Conservation (phyloP, 1,284 basidiomycete species). For the Coriolopsis trogii region DNA sequence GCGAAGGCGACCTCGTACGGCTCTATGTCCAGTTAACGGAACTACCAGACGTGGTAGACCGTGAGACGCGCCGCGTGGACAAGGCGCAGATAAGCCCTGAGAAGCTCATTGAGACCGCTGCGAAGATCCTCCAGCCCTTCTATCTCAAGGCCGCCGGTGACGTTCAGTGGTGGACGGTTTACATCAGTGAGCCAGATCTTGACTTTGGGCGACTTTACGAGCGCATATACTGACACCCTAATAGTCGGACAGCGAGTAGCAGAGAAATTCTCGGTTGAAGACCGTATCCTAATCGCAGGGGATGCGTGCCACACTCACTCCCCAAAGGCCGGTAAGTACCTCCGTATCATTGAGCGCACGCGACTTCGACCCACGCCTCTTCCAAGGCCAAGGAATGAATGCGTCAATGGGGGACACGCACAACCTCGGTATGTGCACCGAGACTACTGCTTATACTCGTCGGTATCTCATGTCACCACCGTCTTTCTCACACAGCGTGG, state of each 20-base stretch:
- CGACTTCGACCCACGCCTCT: neutral
- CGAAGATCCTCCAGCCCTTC: constrained; percentile 71
- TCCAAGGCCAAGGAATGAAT: constrained; percentile 69
- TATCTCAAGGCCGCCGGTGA: constrained; percentile 57
- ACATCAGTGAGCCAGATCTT: constrained; percentile 48
- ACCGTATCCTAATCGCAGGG: constrained; percentile 82
- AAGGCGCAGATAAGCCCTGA: constrained; percentile 61
- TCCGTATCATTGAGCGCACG: neutral
- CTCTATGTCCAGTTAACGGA: constrained; percentile 75
- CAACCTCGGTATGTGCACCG: constrained; percentile 56
- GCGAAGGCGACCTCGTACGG: constrained; percentile 71
- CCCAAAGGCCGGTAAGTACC: constrained; percentile 54
- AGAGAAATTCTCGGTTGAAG: constrained; percentile 62
- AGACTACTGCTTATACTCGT: too few species aligned
- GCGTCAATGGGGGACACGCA: constrained; percentile 85
- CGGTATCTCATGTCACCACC: too few species aligned
- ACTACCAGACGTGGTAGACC: constrained; percentile 51
- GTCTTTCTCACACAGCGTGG: constrained; percentile 62
- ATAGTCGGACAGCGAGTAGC: constrained; percentile 80
- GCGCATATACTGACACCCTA: neutral
- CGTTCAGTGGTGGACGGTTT: constrained; percentile 83
- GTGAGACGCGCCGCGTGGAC: constrained; percentile 58
- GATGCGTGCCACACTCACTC: constrained; percentile 87
- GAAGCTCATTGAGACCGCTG: constrained; percentile 66
- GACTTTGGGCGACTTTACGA: neutral